Conservation (phyloP, 257 asterid species). For the Plantago elongata region DNA sequence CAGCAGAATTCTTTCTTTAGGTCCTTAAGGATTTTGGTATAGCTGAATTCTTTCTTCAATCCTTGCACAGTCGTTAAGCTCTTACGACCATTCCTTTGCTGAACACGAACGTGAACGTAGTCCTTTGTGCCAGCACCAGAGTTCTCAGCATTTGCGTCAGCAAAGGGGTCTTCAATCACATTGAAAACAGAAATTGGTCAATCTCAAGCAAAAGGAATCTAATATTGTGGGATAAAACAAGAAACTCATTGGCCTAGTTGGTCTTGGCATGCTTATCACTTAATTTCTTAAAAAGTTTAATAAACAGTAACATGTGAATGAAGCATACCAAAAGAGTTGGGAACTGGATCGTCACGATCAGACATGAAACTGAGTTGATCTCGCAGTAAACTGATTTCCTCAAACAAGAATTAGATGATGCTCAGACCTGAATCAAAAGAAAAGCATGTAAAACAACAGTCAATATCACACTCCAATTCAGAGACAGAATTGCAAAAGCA, state of each 20-base stretch:
- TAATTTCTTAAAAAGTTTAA: too few relatives aligned
- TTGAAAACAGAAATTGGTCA: not conserved
- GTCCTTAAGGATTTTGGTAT: constrained; percentile 66
- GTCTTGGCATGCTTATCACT: too few relatives aligned
- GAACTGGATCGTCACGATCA: constrained; percentile 55
- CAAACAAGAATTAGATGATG: constrained; percentile 20
- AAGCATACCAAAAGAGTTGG: constrained; percentile 46
- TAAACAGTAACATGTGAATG: not conserved
- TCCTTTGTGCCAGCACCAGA: constrained; percentile 61
- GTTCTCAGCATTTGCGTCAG: constrained; percentile 72
- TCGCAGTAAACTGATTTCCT: constrained; percentile 21
- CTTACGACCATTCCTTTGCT: constrained; percentile 68
- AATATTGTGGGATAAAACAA: too few relatives aligned
- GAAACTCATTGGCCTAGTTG: too few relatives aligned
- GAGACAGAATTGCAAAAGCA: not conserved
- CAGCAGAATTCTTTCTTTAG: constrained; percentile 65
- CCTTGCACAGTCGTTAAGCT: constrained; percentile 78
- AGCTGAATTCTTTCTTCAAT: constrained; percentile 66
- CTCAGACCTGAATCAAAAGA: constrained; percentile 33
- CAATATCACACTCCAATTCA: not conserved
- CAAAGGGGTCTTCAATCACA: constrained; percentile 42
- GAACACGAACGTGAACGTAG: constrained; percentile 59
- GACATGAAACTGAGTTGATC: constrained; percentile 54
- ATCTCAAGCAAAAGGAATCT: not conserved
- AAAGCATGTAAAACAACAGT: not conserved